A percentile compares a stretch with the other conserved stretches of the same genome.
phyloP scores from a whole-genome alignment of 176 grass and related monocot species.

The Eremochloa ophiuroides region DNA sequence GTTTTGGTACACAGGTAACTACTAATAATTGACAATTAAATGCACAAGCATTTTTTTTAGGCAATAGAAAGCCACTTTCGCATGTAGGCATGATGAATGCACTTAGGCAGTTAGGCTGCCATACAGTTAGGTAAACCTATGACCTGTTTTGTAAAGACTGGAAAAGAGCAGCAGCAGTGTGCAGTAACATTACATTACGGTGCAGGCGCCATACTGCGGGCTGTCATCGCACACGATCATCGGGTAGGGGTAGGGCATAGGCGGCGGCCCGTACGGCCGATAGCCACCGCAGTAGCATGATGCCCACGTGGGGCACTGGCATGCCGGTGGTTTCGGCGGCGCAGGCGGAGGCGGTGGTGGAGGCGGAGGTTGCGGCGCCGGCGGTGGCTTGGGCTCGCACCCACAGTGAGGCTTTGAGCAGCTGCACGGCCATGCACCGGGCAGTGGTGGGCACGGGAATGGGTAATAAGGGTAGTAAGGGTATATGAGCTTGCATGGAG shows the following conservation, averaged over 20 bases:
- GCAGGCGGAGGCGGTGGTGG: not conserved
- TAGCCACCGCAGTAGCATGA: slow-evolving; percentile 13
- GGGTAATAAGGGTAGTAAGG: not conserved
- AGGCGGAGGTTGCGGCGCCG: not conserved
- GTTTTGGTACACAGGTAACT: not conserved
- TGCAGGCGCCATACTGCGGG: slow-evolving; percentile 19
- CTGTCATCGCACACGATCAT: slow-evolving; percentile 27
- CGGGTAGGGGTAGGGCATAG: not conserved
- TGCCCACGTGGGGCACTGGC: slow-evolving; percentile 20
- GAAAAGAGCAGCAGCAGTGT: not conserved
- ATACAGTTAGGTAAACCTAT: not conserved
- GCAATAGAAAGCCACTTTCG: not conserved
- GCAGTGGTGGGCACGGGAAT: not conserved
- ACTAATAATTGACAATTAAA: not conserved
- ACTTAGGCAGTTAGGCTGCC: too few species aligned
- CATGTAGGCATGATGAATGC: not conserved
- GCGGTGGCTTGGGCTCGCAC: not conserved
- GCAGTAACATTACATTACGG: slow-evolving; percentile 23
- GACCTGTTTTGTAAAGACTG: not conserved
- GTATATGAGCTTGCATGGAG: not conserved
- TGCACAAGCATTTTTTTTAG: not conserved
- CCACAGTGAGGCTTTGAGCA: not conserved
- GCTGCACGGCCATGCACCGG: not conserved
- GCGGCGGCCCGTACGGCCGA: not conserved
- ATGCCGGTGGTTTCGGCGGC: not conserved